A percentile compares a stretch with the other conserved stretches of the same genome.
Conservation (phyloP, 108 stramenopile species). For the Cylindrotheca closterium region DNA sequence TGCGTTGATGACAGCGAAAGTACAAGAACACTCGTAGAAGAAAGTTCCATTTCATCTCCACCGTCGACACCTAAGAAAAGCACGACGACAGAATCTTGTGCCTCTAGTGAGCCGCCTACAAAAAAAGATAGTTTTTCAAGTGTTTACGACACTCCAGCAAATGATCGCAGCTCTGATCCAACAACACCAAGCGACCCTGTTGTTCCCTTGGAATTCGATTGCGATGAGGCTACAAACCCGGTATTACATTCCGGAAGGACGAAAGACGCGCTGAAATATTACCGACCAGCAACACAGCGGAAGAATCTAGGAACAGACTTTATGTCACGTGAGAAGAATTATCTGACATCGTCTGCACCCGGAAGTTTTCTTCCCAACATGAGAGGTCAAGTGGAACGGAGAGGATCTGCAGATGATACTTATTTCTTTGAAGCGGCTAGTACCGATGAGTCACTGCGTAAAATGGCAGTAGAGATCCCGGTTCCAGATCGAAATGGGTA, state of each 20-base stretch:
- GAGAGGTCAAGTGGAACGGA: neutral
- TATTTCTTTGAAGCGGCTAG: slow-evolving; percentile 76
- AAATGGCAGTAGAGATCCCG: slow-evolving; percentile 61
- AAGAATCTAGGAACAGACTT: neutral
- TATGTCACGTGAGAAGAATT: neutral
- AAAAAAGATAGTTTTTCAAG: neutral
- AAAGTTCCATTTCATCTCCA: neutral
- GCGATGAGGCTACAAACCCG: neutral
- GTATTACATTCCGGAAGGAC: slow-evolving; percentile 16
- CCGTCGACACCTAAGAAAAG: neutral
- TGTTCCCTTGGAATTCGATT: neutral
- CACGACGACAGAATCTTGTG: neutral
- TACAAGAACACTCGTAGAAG: neutral
- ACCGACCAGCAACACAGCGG: slow-evolving; percentile 11
- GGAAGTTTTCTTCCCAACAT: neutral
- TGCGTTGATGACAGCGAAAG: neutral
- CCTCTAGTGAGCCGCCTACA: neutral
- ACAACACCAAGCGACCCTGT: too few relatives aligned
- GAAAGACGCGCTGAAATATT: slow-evolving; percentile 41
- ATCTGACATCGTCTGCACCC: neutral
- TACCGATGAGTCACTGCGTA: slow-evolving; percentile 48
- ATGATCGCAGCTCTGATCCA: slow-evolving; percentile 1
- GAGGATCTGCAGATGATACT: slow-evolving; percentile 8
- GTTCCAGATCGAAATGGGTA: slow-evolving; percentile 82
- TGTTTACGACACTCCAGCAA: neutral